Base-by-base conservation (phyloP, 805 yeast genomes). In the Kodamaea hsintzibuensis region DNA sequence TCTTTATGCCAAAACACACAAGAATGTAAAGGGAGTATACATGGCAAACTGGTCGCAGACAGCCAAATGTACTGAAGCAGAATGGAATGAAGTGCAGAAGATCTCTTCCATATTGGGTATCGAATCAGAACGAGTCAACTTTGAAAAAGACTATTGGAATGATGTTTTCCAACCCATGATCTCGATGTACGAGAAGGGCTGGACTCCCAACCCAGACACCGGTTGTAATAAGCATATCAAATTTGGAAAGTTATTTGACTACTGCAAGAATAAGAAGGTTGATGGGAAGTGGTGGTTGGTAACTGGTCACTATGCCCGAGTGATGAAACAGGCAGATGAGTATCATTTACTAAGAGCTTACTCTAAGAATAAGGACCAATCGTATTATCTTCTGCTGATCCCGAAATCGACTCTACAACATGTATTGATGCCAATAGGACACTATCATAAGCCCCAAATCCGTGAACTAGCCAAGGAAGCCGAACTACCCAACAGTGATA, bases 151-250 rank as follows among this genome's bases (percentile, higher is more conserved):
- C 52, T 95, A 95, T 69, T 95, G 99, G 99, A 74, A 77, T 16
- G 86, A 88, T 53, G 98, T 95, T 7, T 95, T 95, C 67, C 86
- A 83, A 65, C 98, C 99, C 1, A 93, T 95, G 98, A 69, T 95
- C 18, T 82, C 82, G 2, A 78, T 76, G 62, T 95, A 92, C 66
- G 71, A 77, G 37, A 63, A 57, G 8, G 99, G 99, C 0, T 62
- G 78, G 42, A 95, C 99, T 0, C 99, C 99, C 0, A 95, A 95
- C 62, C 98, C 99, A 0, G 99, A 95, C 66, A 86, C 92, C 17
- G 83, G 86, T 16, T 95, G 99, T 67, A 95, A 95, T 68, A 79
- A 81, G 55, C 81, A 82, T 65, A 88, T 95, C 60, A 95, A 95
- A 67, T 95, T 95, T 72, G 98, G 99, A 1, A 79, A 77, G 52